Evolutionary conservation across 805 yeast species (phyloP), one percentile per base, ranked within the genome.

Genomic region (Pichia cabralensis): DNA sequence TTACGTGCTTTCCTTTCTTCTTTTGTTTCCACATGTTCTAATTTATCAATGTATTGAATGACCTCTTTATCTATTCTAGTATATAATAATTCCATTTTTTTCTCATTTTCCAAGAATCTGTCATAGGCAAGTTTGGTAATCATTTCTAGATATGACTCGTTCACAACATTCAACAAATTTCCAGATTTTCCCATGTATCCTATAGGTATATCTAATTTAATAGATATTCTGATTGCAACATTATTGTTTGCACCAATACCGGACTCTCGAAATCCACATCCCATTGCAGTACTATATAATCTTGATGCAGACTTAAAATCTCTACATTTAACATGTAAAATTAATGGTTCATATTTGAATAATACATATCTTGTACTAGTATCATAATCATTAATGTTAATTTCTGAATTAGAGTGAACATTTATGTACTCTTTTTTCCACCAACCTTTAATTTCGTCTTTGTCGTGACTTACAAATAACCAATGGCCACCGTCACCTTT

Each of bases 401-500:
- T n/a, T 2, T 17, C 9, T n/a, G 12, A 14, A 3, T 26, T 23
- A 8, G 17, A 22, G 3, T 19, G 20, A 34, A 56, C 61, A 13
- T 45, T 49, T 10, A 58, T 46, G 6, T 18, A n/a, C 6, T 18
- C 11, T 12, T 20, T 14, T 35, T 62, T 53, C 43, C 65, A 53
- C 84, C 84, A 77, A 12, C 61, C 52, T 1, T 50, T 44, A 7
- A 80, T 59, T 15, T 69, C 60, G 2, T 46, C 42, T 3, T 65
- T 61, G 28, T 78, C 75, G 50, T 85, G 95, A 0, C 85, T 71
- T 3, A 85, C 84, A 59, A 71, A 84, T 10, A 83, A 49, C 95
- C 95, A 85, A 37, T 65, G 66, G 0, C 95, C 95, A 30, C 85
- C 83, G 33, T 76, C 73, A 8, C 95, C 95, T 50, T 85, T 85